Evolutionary conservation across 805 yeast genomes (phyloP), one percentile per base, ranked within the genome.

Genomic region (Barnettozyma salicaria): DNA sequence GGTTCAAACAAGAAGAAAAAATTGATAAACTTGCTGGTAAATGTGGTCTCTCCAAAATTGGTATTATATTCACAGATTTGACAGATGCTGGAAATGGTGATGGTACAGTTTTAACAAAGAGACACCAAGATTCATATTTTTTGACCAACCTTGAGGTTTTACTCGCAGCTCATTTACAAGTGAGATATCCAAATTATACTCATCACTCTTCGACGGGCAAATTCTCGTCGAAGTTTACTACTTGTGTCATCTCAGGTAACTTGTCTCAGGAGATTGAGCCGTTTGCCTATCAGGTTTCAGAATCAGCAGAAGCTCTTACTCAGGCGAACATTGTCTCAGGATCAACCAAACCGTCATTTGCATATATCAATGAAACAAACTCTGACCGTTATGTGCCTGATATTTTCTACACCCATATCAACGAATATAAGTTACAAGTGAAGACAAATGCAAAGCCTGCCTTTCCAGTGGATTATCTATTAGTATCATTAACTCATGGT

Each of bases 171-270:
- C 70, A 72, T 43, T 70, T 83, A 62, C 99, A 92, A 63, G 54
- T 68, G 14, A 62, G 64, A 41, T 67, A 74, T 51, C 84, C 87
- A 14, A 82, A 80, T 54, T 53, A 62, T 13, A 70, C 85, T 27
- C 76, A 74, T 49, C 80, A 77, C 70, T 70, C 83, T 19, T 74
- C 70, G 20, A 59, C 72, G 8, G 85, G 87, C 3, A 49, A 54
- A 19, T 92, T 74, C 56, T 83, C 96, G 12, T 88, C 97, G 7
- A 86, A 87, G 54, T 92, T 87, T 56, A 90, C 89, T 14, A 90
- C 97, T 1, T 89, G 97, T 63, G 90, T 88, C 17, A 70, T 92
- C 3, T 76, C 94, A 1, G 99, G 99, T n/a, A 94, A 95, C 45
- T 55, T 70, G 11, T 62, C 76, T 33, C 92, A 94, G 17, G 95